Evolutionary conservation across 1,139 yeast species (phyloP), one percentile per base, ranked within the genome.

Genomic region (Geotrichum klebahnii): DNA sequence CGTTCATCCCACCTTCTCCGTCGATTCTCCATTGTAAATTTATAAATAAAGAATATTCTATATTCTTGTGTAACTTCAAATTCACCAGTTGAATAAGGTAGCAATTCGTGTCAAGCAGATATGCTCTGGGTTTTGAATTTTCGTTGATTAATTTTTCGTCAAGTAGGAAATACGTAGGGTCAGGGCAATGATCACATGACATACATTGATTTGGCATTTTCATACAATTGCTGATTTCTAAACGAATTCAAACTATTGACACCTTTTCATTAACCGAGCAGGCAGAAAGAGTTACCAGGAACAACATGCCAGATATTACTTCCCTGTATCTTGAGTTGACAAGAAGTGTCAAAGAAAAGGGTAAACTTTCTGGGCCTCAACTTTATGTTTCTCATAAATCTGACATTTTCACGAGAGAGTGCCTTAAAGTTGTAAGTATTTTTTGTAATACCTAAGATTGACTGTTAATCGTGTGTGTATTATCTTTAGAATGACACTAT

Each of bases 401-500:
- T 1, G 66, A 63, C 41, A 46, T 54, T 12, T 53, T 63, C 43
- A 63, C 64, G 2, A 41, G 50, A 28, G 65, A 63, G 47, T 63
- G 66, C 53, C 47, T 53, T 10, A 51, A 55, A 14, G 59, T 63
- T 47, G 62, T 59, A 57, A 38, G 62, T 53, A 14, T 9, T 3
- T n/a, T n/a, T 23, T 17, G 12, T 2, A 16, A 19, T 17, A 17
- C 14, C 10, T 17, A n/a, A n/a, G n/a, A n/a, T n/a, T n/a, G n/a
- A 6, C 14, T 26, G 29, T 26, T 26, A 26, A 26, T 38, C 26
- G 24, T 17, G 9, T 8, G 14, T 10, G 37, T n/a, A 10, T 16
- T 33, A 16, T 8, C 17, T 28, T 20, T 35, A 59, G 61, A 41
- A 53, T 31, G 32, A 46, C 6, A 40, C 57, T n/a, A 54, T 62